Evolutionary conservation across 768 basidiomycete genomes (phyloP).

Genomic region (Gymnopilus dilepis): DNA sequence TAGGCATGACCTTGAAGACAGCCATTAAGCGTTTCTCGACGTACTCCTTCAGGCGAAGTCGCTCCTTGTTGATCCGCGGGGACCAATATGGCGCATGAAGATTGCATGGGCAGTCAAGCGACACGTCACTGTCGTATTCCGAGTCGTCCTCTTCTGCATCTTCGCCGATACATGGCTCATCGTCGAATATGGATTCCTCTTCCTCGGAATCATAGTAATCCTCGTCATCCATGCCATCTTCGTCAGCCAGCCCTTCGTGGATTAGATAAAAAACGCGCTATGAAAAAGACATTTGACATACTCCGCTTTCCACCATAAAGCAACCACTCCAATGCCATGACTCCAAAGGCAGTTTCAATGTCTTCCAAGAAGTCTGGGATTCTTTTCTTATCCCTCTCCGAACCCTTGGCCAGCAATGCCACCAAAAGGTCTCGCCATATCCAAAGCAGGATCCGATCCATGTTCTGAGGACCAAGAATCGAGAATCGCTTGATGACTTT

Average conservation of each 20-base stretch:
- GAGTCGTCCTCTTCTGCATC: conserved; percentile 31
- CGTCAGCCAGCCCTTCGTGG: conserved; percentile 30
- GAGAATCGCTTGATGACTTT: conserved; percentile 53
- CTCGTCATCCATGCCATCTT: conserved; percentile 32
- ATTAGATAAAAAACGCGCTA: conserved; percentile 12
- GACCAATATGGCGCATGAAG: conserved; percentile 62
- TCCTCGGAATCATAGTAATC: conserved; percentile 40
- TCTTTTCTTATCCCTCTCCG: conserved; percentile 31
- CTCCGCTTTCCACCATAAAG: conserved; percentile 61
- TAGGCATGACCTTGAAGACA: conserved; percentile 58
- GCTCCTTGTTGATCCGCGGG: conserved; percentile 42
- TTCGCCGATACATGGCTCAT: conserved; percentile 31
- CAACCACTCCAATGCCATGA: conserved; percentile 55
- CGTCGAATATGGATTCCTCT: conserved; percentile 27
- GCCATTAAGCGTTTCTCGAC: conserved; percentile 50
- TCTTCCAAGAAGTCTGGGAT: conserved; percentile 65
- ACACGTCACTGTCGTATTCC: conserved; percentile 30
- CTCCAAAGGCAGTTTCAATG: conserved; percentile 55
- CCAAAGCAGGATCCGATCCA: conserved; percentile 55
- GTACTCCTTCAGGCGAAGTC: conserved; percentile 44
- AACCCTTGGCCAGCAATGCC: conserved; percentile 50
- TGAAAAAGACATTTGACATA: conserved; percentile 29
- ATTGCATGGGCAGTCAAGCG: conserved; percentile 33
- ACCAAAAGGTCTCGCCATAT: conserved; percentile 75
- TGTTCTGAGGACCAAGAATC: conserved; percentile 49